phyloP scores from a whole-genome alignment of 371 early-diverging fungal species.

The Mortierella sp. region DNA sequence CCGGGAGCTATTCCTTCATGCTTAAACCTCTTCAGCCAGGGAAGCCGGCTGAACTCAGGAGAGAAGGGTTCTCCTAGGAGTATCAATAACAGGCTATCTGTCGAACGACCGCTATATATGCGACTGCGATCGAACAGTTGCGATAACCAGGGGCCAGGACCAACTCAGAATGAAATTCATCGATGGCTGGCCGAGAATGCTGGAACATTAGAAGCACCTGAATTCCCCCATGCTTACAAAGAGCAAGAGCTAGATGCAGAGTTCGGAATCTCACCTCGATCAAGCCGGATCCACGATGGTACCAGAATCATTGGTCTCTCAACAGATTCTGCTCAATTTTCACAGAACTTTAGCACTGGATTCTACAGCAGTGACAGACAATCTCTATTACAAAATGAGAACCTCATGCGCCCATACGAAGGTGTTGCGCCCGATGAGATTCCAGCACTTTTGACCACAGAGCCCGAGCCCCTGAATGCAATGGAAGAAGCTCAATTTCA shows the following conservation, averaged over 20 bases:
- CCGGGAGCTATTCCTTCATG: conserved; percentile 39
- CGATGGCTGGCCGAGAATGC: conserved; percentile 42
- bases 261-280: not conserved
- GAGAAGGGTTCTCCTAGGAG: too few species aligned
- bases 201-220: conserved; percentile 31
- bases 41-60: not conserved
- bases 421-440: conserved; percentile 36
- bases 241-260: not conserved
- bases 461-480: conserved; percentile 14
- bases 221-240: conserved; percentile 4
- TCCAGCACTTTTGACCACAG: conserved; percentile 1
- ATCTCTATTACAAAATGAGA: not conserved
- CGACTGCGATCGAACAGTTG: conserved; percentile 38
- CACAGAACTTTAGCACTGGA: not conserved
- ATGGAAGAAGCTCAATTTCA: not conserved
- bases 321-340: not conserved
- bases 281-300: conserved; percentile 15
- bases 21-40: conserved; percentile 31
- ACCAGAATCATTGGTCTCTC: conserved; percentile 7
- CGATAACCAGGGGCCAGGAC: conserved; percentile 19
- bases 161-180: conserved; percentile 37
- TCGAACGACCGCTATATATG: not conserved
- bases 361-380: not conserved
- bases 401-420: conserved; percentile 1
- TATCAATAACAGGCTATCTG: not conserved